Base-by-base conservation (phyloP, 352 stramenopile genomes). In the Globisporangium okanoganense region DNA sequence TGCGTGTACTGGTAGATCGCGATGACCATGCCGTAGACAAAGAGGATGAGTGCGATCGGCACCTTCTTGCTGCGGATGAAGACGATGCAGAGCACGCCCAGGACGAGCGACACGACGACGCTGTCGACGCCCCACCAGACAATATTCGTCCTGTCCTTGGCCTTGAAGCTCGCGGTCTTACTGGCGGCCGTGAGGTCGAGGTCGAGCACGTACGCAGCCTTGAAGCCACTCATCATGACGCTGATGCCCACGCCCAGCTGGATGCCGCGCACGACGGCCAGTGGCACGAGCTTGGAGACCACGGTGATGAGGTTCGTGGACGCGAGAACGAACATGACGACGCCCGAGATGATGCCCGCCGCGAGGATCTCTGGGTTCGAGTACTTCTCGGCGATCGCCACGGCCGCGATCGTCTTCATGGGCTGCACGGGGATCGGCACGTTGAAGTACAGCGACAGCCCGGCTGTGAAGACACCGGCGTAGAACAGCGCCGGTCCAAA, bases 401-500 rank as follows among this genome's bases (percentile, higher is more conserved):
- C 87, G 10, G 92, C 90, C 5, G 90, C 74, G 56, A 98, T 97
- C 16, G 87, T 93, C 73, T 98, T 98, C 94, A 98, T 98, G 14
- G 94, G 94, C 69, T 98, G 94, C 22, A 98, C 87, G n/a, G 88
- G 91, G 72, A 98, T 98, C 45, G 94, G 94, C 33, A 97, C 69
- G 62, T 97, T 92, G 76, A 95, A 97, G 47, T 87, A 71, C 27
- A 84, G 76, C 27, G 90, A 89, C 13, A 95, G 85, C 1, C 92
- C 64, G 0, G 95, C 67, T 31, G 97, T 98, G 61, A 88, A 93
- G 10, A 96, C 57, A 0, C 94, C 94, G 1, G 91, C 85, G 66
- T 90, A 97, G 67, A 98, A 97, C n/a, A 98, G 73, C 55, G 92
- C 87, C 0, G 92, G 82, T 0, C 87, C 88, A 35, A 97, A 88